A percentile compares a stretch with the other conserved stretches of the same genome.
Evolutionary conservation across 495 filamentous ascomycete species (phyloP).

Genomic region (Aspergillus asperescens): DNA sequence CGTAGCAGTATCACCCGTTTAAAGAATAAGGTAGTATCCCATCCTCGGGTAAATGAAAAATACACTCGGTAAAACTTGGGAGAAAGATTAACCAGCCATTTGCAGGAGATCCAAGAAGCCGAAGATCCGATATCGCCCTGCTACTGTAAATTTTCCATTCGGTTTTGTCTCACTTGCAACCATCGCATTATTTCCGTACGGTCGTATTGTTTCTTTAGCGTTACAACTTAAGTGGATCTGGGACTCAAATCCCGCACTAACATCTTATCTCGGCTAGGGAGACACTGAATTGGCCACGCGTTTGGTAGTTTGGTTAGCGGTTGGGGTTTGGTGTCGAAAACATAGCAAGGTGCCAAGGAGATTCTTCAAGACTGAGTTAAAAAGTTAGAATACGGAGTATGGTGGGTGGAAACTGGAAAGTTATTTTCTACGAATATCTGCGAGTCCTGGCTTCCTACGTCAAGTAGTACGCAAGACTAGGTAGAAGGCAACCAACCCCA

Average conservation of each 20-base stretch:
- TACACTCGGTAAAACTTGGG: neutral
- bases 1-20: neutral
- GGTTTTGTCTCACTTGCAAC: neutral
- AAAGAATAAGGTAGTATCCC: neutral
- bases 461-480: too few species aligned
- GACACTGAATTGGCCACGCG: neutral
- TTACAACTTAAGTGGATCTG: neutral
- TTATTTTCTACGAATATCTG: too few species aligned
- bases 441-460: too few species aligned
- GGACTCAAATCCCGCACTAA: conserved; percentile 4
- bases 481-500: too few species aligned
- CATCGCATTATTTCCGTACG: neutral
- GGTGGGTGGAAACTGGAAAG: too few species aligned
- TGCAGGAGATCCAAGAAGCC: too few species aligned
- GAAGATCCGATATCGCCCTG: conserved; percentile 22
- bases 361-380: too few species aligned
- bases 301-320: too few species aligned
- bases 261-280: conserved; percentile 7
- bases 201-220: neutral
- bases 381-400: too few species aligned
- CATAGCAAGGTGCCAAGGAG: too few species aligned
- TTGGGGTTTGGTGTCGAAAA: too few species aligned
- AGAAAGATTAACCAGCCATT: too few species aligned
- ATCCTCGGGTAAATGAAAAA: neutral
- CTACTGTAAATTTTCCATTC: neutral